Evolutionary conservation across 768 basidiomycete genomes (phyloP).

Genomic region (Russula abietina): DNA sequence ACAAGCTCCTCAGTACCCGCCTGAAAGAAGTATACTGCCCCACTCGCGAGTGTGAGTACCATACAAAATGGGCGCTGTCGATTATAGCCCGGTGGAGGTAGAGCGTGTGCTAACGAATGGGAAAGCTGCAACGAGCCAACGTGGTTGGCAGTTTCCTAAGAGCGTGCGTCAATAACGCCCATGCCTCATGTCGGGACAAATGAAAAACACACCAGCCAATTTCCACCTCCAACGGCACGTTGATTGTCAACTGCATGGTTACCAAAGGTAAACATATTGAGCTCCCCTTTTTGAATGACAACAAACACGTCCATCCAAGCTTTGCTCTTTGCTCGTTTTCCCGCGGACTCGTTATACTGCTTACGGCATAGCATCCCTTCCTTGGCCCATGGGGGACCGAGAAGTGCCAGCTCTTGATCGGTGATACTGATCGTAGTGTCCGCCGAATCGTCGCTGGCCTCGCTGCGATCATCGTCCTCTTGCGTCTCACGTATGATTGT

Average conservation of each 20-base stretch:
- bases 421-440: slow-evolving; percentile 81
- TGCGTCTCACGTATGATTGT: slow-evolving; percentile 94
- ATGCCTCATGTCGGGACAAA: slow-evolving; percentile 1
- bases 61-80: slow-evolving; percentile 89
- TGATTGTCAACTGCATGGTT: slow-evolving; percentile 55
- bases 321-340: slow-evolving; percentile 83
- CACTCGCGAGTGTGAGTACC: slow-evolving; percentile 82
- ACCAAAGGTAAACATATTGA: slow-evolving; percentile 95
- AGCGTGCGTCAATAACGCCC: slow-evolving; percentile 6
- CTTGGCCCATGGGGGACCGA: slow-evolving; percentile 98
- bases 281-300: slow-evolving; percentile 89
- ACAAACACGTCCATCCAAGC: slow-evolving; percentile 93
- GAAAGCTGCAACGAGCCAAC: slow-evolving; percentile 81
- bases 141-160: slow-evolving; percentile 75
- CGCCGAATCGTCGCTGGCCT: slow-evolving; percentile 54
- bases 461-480: slow-evolving; percentile 80
- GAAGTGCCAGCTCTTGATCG: slow-evolving; percentile 91
- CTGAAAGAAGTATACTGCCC: slow-evolving; percentile 96
- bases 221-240: slow-evolving; percentile 85
- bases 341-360: slow-evolving; percentile 84
- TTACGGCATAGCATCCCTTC: slow-evolving; percentile 95
- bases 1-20: slow-evolving; percentile 98
- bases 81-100: slow-evolving; percentile 91
- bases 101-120: slow-evolving; percentile 79
- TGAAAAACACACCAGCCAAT: slow-evolving; percentile 80